Conservation (phyloP, 345 rosid species). For the Laguncularia racemosa region DNA sequence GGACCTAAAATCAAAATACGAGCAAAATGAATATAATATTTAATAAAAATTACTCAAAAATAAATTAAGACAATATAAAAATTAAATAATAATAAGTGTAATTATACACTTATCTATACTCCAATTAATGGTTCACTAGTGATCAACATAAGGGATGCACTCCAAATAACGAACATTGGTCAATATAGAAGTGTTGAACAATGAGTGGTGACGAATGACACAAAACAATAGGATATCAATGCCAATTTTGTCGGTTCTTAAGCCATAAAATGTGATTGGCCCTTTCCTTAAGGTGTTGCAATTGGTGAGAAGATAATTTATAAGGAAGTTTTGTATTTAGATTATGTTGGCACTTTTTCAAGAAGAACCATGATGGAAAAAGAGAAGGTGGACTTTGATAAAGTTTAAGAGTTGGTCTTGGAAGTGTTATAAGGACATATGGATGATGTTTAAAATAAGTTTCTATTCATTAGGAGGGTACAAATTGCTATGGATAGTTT, state of each 20-base stretch:
- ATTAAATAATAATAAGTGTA: no score
- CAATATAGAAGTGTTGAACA: conserved; percentile 8
- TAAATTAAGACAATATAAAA: no score
- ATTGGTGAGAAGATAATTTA: neutral
- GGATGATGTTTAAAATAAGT: no score
- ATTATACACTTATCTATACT: no score
- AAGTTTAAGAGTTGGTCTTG: neutral
- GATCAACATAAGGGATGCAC: conserved; percentile 11
- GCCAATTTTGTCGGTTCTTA: neutral
- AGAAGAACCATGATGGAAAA: neutral
- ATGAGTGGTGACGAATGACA: conserved; percentile 5
- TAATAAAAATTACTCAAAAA: no score
- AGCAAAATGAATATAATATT: no score
- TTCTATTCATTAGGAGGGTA: no score
- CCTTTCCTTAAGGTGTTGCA: neutral
- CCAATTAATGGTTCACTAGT: conserved; percentile 7
- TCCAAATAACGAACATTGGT: conserved; percentile 6
- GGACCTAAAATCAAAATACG: no score
- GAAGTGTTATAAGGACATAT: no score
- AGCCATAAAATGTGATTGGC: neutral
- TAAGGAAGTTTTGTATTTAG: neutral
- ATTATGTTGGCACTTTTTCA: neutral
- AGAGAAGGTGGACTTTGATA: neutral
- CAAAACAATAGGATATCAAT: conserved; percentile 1
- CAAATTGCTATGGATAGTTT: no score